Evolutionary conservation across 2,329 filamentous ascomycete species (phyloP).

Genomic region (Ceratocystis cacaofunesta): DNA sequence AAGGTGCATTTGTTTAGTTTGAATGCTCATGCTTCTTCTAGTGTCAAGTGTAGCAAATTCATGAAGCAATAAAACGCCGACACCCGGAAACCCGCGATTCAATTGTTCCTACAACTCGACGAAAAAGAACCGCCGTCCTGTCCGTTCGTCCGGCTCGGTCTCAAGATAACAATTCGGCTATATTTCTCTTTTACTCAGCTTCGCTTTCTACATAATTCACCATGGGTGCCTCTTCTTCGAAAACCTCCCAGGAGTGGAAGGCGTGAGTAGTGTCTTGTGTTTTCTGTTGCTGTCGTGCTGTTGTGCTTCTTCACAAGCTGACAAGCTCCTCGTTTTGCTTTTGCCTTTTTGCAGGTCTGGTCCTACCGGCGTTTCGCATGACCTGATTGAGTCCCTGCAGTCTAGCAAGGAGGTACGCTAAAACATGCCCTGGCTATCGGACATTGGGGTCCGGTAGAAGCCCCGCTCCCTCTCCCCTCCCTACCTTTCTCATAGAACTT

Average conservation of each 20-base stretch:
- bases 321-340: neutral
- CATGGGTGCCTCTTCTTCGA: constrained; percentile 18
- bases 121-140: neutral
- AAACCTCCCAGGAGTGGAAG: constrained; percentile 32
- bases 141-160: neutral
- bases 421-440: neutral
- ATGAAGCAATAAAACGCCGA: too few relatives aligned
- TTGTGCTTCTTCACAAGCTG: neutral
- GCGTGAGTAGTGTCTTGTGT: constrained; percentile 30
- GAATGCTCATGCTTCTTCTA: too few relatives aligned
- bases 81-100: too few relatives aligned
- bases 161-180: neutral
- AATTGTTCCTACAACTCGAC: neutral
- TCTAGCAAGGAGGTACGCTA: constrained; percentile 63
- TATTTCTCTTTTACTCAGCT: neutral
- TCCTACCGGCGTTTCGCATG: constrained; percentile 53
- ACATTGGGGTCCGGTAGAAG: neutral
- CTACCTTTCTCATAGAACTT: neutral
- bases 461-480: neutral
- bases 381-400: constrained; percentile 70
- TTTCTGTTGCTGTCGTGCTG: neutral
- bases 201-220: constrained; percentile 1
- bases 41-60: too few relatives aligned
- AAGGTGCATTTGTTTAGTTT: too few relatives aligned
- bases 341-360: constrained; percentile 22